Evolutionary conservation across 257 asterid genomes (phyloP), one percentile per base, ranked within the genome.

Genomic region (Capsicum baccatum): DNA sequence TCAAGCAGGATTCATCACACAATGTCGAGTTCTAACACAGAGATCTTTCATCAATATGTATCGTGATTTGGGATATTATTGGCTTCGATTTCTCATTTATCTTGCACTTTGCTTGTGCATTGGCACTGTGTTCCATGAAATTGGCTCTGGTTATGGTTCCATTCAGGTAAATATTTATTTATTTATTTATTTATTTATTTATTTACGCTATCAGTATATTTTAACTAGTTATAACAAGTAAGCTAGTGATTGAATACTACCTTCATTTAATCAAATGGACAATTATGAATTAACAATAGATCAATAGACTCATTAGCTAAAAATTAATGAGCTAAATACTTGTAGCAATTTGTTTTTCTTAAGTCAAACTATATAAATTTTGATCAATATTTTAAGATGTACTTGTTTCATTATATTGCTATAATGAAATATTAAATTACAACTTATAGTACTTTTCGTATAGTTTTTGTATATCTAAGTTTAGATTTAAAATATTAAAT

Each of bases 21-120:
- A 91, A 69, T 89, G 93, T 48, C 35, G 80, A 73, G 94, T 91
- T 50, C 86, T 91, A 5, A 91, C 94, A 0, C 83, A 63, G 42
- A 90, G 94, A 85, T 92, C 97, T 0, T 90, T 89, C 17, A 78
- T 86, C 13, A 92, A 92, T 84, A 92, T 92, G 97, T 89, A 87
- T 60, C 93, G 95, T 0, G 94, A 92, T 84, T 67, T 89, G 3
- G 97, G 97, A 17, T 91, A 92, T 80, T 92, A 92, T 26, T 92
- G 97, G 97, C 91, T 92, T 57, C 97, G 95, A 7, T 78, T 92
- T 8, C 94, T 85, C 2, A 83, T 91, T 58, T 92, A 90, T 63
- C 52, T 92, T n/a, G 91, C 90, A 11, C 62, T 89, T 8, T 85
- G 90, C 85, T 83, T 89, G 79, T 90, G 95, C 47, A 71, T 91